A percentile compares a stretch with the other conserved stretches of the same genome.
Conservation (phyloP, 805 yeast genomes). For the Priceomyces melissophilus region DNA sequence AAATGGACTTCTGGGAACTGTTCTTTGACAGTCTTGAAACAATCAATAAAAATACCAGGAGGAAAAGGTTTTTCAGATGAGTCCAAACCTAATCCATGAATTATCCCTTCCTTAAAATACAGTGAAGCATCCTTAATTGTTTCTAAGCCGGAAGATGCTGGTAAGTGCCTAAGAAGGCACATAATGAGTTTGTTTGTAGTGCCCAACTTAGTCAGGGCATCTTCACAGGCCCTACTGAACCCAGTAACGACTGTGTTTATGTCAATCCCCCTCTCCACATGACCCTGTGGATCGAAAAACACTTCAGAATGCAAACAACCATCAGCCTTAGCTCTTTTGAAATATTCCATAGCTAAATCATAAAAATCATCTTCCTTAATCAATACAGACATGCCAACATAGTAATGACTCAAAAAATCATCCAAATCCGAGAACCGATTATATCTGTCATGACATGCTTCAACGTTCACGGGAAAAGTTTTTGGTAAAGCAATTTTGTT, state of each 20-base stretch:
- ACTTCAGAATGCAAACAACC: slow-evolving; percentile 71
- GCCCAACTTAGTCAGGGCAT: slow-evolving; percentile 57
- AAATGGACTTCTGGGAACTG: slow-evolving; percentile 53
- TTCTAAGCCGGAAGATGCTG: slow-evolving; percentile 53
- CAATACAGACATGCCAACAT: slow-evolving; percentile 78
- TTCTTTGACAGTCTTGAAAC: slow-evolving; percentile 50
- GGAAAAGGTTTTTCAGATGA: slow-evolving; percentile 78
- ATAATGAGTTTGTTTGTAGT: slow-evolving; percentile 70
- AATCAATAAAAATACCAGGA: slow-evolving; percentile 63
- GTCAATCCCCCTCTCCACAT: slow-evolving; percentile 60
- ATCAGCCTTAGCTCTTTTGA: slow-evolving; percentile 53
- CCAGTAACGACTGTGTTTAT: slow-evolving; percentile 63
- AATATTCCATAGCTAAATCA: slow-evolving; percentile 74
- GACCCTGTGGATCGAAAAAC: slow-evolving; percentile 85
- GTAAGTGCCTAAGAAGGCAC: slow-evolving; percentile 78
- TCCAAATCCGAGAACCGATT: slow-evolving; percentile 63
- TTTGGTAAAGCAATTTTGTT: slow-evolving; percentile 56
- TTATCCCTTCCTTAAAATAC: slow-evolving; percentile 53
- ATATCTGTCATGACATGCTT: slow-evolving; percentile 57
- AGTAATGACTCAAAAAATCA: slow-evolving; percentile 75
- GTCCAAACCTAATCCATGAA: slow-evolving; percentile 79
- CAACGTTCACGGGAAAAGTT: slow-evolving; percentile 57
- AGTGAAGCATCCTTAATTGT: slow-evolving; percentile 53
- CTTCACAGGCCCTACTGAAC: slow-evolving; percentile 61
- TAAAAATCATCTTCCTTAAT: slow-evolving; percentile 67